A percentile compares a stretch with the other conserved stretches of the same genome.
Evolutionary conservation across 345 rosid genomes (phyloP).

Genomic region (Eucalyptus camaldulensis): DNA sequence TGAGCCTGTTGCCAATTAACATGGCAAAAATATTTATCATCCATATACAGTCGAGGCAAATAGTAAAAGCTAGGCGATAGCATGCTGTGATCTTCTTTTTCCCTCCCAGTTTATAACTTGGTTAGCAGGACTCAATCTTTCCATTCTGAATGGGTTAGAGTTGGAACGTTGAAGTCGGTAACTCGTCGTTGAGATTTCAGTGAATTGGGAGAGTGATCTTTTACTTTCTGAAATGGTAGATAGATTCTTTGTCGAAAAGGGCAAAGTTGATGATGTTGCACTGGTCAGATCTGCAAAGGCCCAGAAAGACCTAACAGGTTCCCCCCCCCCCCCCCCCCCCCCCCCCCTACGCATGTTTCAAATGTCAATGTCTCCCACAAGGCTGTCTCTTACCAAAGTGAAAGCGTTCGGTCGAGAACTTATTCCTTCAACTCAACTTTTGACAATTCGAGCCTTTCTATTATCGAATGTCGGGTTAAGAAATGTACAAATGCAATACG

Average conservation of each 20-base stretch:
- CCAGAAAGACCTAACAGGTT: not conserved
- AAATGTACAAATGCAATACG: not conserved
- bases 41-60: not conserved
- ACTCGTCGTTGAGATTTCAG: not conserved
- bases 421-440: not conserved
- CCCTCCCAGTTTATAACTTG: not conserved
- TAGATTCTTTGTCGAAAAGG: not conserved
- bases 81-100: not conserved
- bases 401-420: not conserved
- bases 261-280: not conserved
- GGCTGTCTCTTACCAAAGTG: not conserved
- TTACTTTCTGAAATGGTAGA: not conserved
- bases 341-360: not conserved
- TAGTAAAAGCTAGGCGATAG: not conserved
- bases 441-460: not conserved
- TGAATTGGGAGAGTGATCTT: not conserved
- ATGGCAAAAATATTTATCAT: not conserved
- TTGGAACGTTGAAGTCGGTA: not conserved
- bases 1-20: not conserved
- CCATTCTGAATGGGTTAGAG: not conserved
- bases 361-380: not conserved
- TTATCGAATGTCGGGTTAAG: not conserved
- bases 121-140: not conserved
- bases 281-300: not conserved
- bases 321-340: not conserved